Percentiles rank a stretch among this genome's conserved stretches.
Conservation (phyloP, 768 basidiomycete genomes). For the Serendipita sp. region DNA sequence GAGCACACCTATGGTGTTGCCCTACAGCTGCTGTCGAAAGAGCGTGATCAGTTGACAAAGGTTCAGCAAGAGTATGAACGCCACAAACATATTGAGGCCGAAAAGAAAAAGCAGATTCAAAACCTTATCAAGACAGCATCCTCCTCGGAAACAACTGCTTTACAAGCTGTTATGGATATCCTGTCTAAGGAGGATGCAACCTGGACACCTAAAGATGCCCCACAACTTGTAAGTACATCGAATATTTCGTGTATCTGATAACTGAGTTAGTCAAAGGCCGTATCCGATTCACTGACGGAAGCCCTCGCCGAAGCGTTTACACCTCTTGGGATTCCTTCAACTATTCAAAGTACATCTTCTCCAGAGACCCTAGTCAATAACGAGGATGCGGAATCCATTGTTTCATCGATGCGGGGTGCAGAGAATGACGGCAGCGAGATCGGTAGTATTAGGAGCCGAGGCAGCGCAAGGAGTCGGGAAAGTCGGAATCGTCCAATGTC, state of each 20-base stretch:
- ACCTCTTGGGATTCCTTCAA: neutral
- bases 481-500: conserved; percentile 11
- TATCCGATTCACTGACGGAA: conserved; percentile 38
- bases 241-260: conserved; percentile 13
- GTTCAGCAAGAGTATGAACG: conserved; percentile 18
- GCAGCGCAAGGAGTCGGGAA: conserved; percentile 1
- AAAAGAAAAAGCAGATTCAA: neutral
- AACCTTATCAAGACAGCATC: neutral
- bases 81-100: neutral
- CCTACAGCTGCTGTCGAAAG: conserved; percentile 21
- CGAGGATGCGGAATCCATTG: neutral
- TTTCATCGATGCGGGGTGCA: conserved; percentile 7
- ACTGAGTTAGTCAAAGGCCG: conserved; percentile 23
- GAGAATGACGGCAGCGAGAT: conserved; percentile 15
- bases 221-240: conserved; percentile 25
- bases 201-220: conserved; percentile 28
- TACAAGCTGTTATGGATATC: neutral
- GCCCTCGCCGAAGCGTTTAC: conserved; percentile 33
- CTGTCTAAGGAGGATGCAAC: conserved; percentile 31
- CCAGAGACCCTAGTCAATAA: neutral
- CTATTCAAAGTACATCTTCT: neutral
- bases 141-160: neutral
- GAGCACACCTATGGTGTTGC: conserved; percentile 12
- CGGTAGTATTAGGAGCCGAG: conserved; percentile 7
- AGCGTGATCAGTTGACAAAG: conserved; percentile 28